Evolutionary conservation across 371 early-diverging fungal genomes (phyloP), one percentile per base, ranked within the genome.

Genomic region (Mucor lusitanicus): DNA sequence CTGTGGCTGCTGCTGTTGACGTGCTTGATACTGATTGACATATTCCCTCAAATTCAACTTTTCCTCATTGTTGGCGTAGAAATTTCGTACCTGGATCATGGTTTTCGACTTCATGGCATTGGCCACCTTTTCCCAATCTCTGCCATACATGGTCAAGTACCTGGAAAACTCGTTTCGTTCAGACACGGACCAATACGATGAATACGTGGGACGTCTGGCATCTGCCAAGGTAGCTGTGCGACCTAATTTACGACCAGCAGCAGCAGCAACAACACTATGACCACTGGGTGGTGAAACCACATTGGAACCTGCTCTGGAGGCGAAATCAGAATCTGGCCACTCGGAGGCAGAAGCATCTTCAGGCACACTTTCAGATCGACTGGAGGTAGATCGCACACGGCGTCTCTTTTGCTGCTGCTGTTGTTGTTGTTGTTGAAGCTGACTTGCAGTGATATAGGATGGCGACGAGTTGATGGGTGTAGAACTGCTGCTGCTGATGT

Each of bases 171-270:
- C 91, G 15, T 80, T 78, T 30, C 89, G 87, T 70, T 96, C 97
- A 5, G 86, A 84, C 7, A 89, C 87, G 6, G 95, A 90, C 97
- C 97, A 96, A 63, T 94, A 95, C 0, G 96, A 95, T 6, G 92
- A 92, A 69, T 86, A 88, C 0, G 80, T 74, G 21, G 87, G 76
- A 0, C 79, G 80, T 50, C 79, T 85, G 11, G 65, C 53, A 1
- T 68, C 70, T 42, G 75, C 32, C 7, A 76, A 57, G 21, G 74
- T 70, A 7, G 77, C 48, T 3, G 75, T 65, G 37, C 74, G 69
- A 28, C 73, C 76, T 21, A 75, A 57, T 54, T 75, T 71, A 42
- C 81, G 75, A n/a, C 67, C 64, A 3, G 37, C 64, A 1, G 37
- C 37, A 35, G 6, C 37, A 33, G 33, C 33, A 33, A 1, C 33